Evolutionary conservation across 257 asterid species (phyloP).

Genomic region (Solanum okadae): DNA sequence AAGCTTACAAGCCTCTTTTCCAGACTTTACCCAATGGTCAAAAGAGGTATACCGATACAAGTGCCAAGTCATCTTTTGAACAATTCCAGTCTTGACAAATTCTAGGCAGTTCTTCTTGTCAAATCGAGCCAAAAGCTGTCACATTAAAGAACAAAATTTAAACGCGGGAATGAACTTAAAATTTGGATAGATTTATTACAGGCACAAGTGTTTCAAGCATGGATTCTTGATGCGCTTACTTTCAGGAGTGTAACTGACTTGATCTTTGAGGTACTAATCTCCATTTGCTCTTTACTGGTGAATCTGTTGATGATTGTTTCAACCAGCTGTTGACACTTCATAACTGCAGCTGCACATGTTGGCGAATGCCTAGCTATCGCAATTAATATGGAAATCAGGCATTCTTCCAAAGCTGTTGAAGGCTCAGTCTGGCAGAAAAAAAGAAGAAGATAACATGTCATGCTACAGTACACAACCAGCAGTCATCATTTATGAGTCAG

Average conservation of each 20-base stretch:
- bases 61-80: slow-evolving; percentile 77
- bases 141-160: slow-evolving; percentile 1
- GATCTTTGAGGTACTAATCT: slow-evolving; percentile 55
- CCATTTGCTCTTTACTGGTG: slow-evolving; percentile 39
- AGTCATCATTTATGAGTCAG: not conserved
- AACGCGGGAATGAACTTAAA: not conserved
- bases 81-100: slow-evolving; percentile 48
- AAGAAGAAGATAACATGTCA: slow-evolving; percentile 11
- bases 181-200: not conserved
- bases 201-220: not conserved
- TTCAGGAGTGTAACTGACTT: slow-evolving; percentile 66
- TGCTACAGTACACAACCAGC: not conserved
- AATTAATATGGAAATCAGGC: slow-evolving; percentile 65
- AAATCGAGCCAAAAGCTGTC: slow-evolving; percentile 67
- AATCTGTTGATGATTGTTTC: slow-evolving; percentile 66
- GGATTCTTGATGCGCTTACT: slow-evolving; percentile 33
- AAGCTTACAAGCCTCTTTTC: slow-evolving; percentile 62
- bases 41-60: slow-evolving; percentile 56
- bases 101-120: slow-evolving; percentile 52
- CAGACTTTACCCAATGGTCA: slow-evolving; percentile 62
- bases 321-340: slow-evolving; percentile 60
- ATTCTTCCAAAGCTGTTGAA: slow-evolving; percentile 58
- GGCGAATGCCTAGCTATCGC: slow-evolving; percentile 94
- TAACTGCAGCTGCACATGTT: slow-evolving; percentile 67
- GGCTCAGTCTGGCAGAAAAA: slow-evolving; percentile 57